These are phyloP conservation scores for Chenopodium suecicum DNA, from an alignment of 148 eudicot genomes.

Conservation along the genomic window DNA sequence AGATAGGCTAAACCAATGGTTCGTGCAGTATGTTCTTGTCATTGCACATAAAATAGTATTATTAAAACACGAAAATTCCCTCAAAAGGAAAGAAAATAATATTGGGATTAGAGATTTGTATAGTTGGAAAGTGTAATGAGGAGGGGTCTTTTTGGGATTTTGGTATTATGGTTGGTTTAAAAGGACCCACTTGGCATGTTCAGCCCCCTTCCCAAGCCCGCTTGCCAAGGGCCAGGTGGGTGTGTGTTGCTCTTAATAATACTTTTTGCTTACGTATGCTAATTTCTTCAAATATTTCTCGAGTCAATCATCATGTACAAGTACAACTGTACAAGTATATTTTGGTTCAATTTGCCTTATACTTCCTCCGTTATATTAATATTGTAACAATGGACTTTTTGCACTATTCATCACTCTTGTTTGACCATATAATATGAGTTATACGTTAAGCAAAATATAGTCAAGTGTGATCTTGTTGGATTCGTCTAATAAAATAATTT, in stretches of 20 bases:
- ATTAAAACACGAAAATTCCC: constrained; percentile 5
- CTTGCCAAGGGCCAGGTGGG: constrained; percentile 20
- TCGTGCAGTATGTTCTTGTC: constrained; percentile 23
- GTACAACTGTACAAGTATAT: too few relatives aligned
- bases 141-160: constrained; percentile 11
- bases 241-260: constrained; percentile 15
- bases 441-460: too few relatives aligned
- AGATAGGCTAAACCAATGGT: constrained; percentile 37
- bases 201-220: constrained; percentile 16
- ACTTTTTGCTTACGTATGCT: too few relatives aligned
- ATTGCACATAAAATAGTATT: background rate
- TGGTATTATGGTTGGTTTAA: constrained; percentile 14
- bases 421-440: too few relatives aligned
- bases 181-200: constrained; percentile 35
- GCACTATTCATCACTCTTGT: too few relatives aligned
- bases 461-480: too few relatives aligned
- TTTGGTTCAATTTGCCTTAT: background rate
- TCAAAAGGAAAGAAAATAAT: constrained; percentile 15
- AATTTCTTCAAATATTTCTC: background rate
- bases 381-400: too few relatives aligned
- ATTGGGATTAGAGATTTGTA: constrained; percentile 24
- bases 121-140: constrained; percentile 23
- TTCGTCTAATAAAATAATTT: too few relatives aligned
- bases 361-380: too few relatives aligned
- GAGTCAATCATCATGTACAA: background rate